These are phyloP conservation scores for Plectosphaerella plurivora DNA, from an alignment of 2,329 filamentous ascomycete species.

Conservation along the genomic window DNA sequence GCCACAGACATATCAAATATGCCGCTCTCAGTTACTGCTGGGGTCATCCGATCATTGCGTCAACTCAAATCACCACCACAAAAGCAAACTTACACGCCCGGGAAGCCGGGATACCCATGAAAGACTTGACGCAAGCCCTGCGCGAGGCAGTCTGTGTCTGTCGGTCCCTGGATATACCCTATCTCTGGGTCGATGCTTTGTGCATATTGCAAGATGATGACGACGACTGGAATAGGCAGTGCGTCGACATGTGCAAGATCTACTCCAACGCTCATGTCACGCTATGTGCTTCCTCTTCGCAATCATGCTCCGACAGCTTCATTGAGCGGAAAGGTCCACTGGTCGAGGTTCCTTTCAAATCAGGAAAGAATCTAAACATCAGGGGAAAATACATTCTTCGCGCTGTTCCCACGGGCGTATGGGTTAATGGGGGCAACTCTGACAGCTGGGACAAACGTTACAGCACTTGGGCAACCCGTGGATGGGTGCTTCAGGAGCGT, in stretches of 20 bases:
- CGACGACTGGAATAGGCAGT: slow-evolving; percentile 5
- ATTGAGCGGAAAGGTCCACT: not conserved
- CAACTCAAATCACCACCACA: not conserved
- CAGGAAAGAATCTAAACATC: not conserved
- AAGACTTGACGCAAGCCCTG: slow-evolving; percentile 4
- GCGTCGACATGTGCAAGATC: slow-evolving; percentile 5
- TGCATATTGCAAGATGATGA: slow-evolving; percentile 15
- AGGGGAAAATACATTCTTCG: not conserved
- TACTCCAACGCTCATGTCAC: slow-evolving; percentile 5
- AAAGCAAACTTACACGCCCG: not conserved
- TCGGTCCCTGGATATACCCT: slow-evolving; percentile 6
- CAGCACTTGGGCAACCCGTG: not conserved
- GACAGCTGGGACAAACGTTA: not conserved
- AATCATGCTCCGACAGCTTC: not conserved
- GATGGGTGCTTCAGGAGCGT: not conserved
- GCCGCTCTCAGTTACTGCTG: slow-evolving; percentile 13
- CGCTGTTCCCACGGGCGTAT: not conserved
- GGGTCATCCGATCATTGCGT: slow-evolving; percentile 1
- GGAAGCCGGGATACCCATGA: not conserved
- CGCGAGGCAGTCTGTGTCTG: slow-evolving; percentile 9
- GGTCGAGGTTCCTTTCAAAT: not conserved
- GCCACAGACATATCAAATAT: not conserved
- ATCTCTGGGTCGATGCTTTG: slow-evolving; percentile 15
- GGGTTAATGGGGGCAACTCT: not conserved
- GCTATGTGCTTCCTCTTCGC: not conserved